Evolutionary conservation across 2,329 filamentous ascomycete species (phyloP).

Genomic region (Hypoxylon sp.): DNA sequence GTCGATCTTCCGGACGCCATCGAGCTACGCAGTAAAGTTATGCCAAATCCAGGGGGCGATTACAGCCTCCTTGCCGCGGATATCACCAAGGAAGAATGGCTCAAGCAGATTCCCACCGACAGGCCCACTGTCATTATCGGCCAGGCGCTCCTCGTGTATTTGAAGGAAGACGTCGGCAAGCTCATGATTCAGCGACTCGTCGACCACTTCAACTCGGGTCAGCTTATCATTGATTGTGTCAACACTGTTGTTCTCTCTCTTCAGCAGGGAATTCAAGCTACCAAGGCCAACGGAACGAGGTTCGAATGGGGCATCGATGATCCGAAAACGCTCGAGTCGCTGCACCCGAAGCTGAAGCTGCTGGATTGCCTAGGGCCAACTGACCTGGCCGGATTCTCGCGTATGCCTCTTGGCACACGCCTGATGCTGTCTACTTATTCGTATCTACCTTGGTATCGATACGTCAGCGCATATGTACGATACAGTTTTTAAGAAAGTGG

Average conservation of each 20-base stretch:
- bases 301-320: slow-evolving; percentile 42
- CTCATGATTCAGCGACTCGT: slow-evolving; percentile 38
- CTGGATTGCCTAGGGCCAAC: slow-evolving; percentile 30
- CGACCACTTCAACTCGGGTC: slow-evolving; percentile 39
- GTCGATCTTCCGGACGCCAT: slow-evolving; percentile 48
- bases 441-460: slow-evolving; percentile 31
- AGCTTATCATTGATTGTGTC: slow-evolving; percentile 43
- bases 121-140: slow-evolving; percentile 45
- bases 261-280: slow-evolving; percentile 23
- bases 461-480: slow-evolving; percentile 29
- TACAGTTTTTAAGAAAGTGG: slow-evolving; percentile 23
- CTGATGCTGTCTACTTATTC: slow-evolving; percentile 26
- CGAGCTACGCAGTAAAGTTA: slow-evolving; percentile 42
- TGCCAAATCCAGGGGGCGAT: slow-evolving; percentile 36
- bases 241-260: slow-evolving; percentile 26
- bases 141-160: slow-evolving; percentile 47
- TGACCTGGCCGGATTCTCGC: slow-evolving; percentile 22
- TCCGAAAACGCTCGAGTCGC: slow-evolving; percentile 31
- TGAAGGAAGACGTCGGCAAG: slow-evolving; percentile 38
- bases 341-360: slow-evolving; percentile 36
- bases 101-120: slow-evolving; percentile 43
- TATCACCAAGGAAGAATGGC: slow-evolving; percentile 42
- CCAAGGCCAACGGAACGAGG: slow-evolving; percentile 32
- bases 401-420: slow-evolving; percentile 21
- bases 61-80: slow-evolving; percentile 43